Evolutionary conservation across 805 yeast species (phyloP).

Genomic region (Candida silvicultrix): DNA sequence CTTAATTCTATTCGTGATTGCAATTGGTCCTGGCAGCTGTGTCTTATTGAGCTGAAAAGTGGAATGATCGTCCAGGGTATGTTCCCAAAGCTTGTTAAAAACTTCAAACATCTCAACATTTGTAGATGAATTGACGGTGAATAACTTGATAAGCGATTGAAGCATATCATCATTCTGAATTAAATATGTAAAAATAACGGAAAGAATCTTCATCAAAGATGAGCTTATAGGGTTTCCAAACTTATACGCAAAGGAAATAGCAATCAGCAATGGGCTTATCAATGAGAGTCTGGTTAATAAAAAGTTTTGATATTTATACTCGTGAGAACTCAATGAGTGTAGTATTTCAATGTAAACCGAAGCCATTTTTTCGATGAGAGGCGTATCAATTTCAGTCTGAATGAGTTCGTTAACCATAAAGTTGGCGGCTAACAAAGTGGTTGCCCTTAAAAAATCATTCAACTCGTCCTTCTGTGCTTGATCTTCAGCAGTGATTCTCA

Average conservation of each 20-base stretch:
- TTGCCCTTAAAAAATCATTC: conserved; percentile 2
- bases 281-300: conserved; percentile 12
- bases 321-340: conserved; percentile 7
- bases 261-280: conserved; percentile 18
- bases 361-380: conserved; percentile 9
- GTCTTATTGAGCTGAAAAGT: conserved; percentile 1
- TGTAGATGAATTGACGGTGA: conserved; percentile 8
- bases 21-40: conserved; percentile 16
- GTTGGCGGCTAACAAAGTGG: conserved; percentile 13
- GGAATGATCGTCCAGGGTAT: conserved; percentile 10
- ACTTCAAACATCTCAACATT: conserved; percentile 18
- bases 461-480: not conserved
- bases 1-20: conserved; percentile 13
- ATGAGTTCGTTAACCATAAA: conserved; percentile 10
- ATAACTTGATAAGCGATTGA: conserved; percentile 8
- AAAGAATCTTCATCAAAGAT: conserved; percentile 11
- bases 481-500: not conserved
- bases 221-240: conserved; percentile 8
- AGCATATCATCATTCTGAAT: conserved; percentile 7
- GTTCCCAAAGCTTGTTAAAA: conserved; percentile 20
- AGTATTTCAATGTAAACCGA: conserved; percentile 7
- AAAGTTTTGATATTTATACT: not conserved
- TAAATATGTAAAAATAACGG: conserved; percentile 11
- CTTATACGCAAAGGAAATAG: conserved; percentile 18
- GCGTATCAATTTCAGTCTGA: conserved; percentile 8